phyloP scores from a whole-genome alignment of 805 yeast species.

The Komagataella pastoris region DNA sequence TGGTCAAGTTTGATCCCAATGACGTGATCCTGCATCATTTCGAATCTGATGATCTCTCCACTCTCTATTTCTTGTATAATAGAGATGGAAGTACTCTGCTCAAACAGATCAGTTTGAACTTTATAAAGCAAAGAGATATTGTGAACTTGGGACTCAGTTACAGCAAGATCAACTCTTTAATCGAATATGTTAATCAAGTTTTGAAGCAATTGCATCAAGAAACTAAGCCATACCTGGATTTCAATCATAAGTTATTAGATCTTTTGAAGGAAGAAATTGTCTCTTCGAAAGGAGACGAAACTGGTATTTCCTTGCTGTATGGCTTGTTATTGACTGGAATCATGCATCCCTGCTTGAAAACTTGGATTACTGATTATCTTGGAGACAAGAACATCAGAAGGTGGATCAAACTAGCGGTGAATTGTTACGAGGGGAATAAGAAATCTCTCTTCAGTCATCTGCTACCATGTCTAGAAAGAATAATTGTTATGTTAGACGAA shows the following conservation, averaged over 20 bases:
- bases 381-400: slow-evolving; percentile 54
- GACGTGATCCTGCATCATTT: slow-evolving; percentile 3
- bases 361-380: slow-evolving; percentile 50
- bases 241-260: slow-evolving; percentile 19
- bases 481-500: slow-evolving; percentile 30
- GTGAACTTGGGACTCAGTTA: background rate
- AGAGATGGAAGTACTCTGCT: slow-evolving; percentile 8
- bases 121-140: slow-evolving; percentile 9
- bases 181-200: slow-evolving; percentile 20
- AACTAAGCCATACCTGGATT: slow-evolving; percentile 23
- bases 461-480: slow-evolving; percentile 42
- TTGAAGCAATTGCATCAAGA: slow-evolving; percentile 15
- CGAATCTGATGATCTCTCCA: slow-evolving; percentile 9
- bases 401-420: slow-evolving; percentile 36
- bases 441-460: slow-evolving; percentile 33
- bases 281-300: slow-evolving; percentile 5
- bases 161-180: slow-evolving; percentile 3
- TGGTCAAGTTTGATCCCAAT: background rate
- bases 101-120: slow-evolving; percentile 11
- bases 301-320: slow-evolving; percentile 22
- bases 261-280: slow-evolving; percentile 22
- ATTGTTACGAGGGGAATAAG: slow-evolving; percentile 35
- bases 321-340: slow-evolving; percentile 41
- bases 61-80: slow-evolving; percentile 13
- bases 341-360: slow-evolving; percentile 32